phyloP scores from a whole-genome alignment of 495 filamentous ascomycete species.

The Annulohypoxylon maeteangense region DNA sequence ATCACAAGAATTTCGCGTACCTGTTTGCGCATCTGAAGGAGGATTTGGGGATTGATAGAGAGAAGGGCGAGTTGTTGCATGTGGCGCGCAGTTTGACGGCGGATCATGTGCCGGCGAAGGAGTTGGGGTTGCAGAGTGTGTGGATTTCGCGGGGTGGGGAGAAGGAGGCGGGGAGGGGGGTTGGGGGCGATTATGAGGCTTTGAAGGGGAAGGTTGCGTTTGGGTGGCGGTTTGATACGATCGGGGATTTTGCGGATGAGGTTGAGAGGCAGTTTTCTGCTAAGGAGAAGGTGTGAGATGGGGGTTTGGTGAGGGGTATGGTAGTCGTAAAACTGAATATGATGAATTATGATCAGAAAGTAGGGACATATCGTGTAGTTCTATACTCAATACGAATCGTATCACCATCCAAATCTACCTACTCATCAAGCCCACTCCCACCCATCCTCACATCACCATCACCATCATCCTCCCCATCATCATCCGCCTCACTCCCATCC shows the following conservation, averaged over 20 bases:
- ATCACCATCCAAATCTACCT: neutral
- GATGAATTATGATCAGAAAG: neutral
- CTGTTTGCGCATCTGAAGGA: slow-evolving; percentile 64
- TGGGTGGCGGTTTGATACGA: slow-evolving; percentile 65
- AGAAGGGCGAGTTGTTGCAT: slow-evolving; percentile 68
- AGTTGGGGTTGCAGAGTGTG: slow-evolving; percentile 69
- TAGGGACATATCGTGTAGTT: neutral
- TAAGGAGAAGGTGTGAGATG: slow-evolving; percentile 36
- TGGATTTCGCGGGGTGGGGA: slow-evolving; percentile 75
- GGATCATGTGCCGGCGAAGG: slow-evolving; percentile 76
- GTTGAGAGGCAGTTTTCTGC: slow-evolving; percentile 64
- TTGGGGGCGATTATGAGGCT: slow-evolving; percentile 52
- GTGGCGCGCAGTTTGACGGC: slow-evolving; percentile 75
- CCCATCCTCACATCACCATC: slow-evolving; percentile 37
- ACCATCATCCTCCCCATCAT: slow-evolving; percentile 29
- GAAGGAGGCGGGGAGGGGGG: slow-evolving; percentile 55
- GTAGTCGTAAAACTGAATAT: neutral
- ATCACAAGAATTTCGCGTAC: slow-evolving; percentile 72
- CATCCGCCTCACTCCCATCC: slow-evolving; percentile 32
- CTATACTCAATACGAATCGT: neutral
- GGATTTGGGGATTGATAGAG: slow-evolving; percentile 65
- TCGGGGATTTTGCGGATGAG: slow-evolving; percentile 78
- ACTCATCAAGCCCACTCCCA: neutral
- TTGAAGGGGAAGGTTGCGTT: slow-evolving; percentile 56
- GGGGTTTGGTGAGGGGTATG: neutral